phyloP scores from a whole-genome alignment of 176 grass and related monocot genomes.

The Carex kokanica region DNA sequence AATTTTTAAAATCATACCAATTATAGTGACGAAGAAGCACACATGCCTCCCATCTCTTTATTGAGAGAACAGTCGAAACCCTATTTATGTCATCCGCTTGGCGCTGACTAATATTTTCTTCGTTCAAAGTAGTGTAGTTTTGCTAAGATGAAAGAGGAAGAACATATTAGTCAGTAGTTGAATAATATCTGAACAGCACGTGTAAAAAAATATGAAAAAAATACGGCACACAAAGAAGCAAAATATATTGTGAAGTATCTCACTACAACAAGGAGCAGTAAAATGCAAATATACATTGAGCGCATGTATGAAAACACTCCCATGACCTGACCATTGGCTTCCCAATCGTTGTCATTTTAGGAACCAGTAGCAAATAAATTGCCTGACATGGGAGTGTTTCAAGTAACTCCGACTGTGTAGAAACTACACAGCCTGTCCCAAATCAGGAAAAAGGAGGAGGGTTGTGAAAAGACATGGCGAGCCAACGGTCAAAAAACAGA shows the following conservation, averaged over 20 bases:
- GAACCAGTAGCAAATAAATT: background rate
- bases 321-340: background rate
- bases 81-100: slow-evolving; percentile 92
- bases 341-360: background rate
- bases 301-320: background rate
- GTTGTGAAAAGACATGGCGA: no score
- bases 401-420: background rate
- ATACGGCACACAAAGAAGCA: background rate
- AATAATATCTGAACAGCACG: background rate
- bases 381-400: background rate
- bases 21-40: slow-evolving; percentile 85
- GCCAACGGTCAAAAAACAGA: no score
- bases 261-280: background rate
- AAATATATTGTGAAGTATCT: background rate
- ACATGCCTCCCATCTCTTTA: slow-evolving; percentile 67
- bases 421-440: no score
- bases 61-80: slow-evolving; percentile 96
- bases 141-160: slow-evolving; percentile 40
- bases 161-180: background rate
- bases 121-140: slow-evolving; percentile 85
- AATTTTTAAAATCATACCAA: slow-evolving; percentile 43
- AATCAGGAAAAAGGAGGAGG: no score
- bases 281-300: background rate
- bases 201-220: background rate
- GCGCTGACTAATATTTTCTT: slow-evolving; percentile 70